phyloP scores from a whole-genome alignment of 163 green algal species.

The Chlorella variabilis region DNA sequence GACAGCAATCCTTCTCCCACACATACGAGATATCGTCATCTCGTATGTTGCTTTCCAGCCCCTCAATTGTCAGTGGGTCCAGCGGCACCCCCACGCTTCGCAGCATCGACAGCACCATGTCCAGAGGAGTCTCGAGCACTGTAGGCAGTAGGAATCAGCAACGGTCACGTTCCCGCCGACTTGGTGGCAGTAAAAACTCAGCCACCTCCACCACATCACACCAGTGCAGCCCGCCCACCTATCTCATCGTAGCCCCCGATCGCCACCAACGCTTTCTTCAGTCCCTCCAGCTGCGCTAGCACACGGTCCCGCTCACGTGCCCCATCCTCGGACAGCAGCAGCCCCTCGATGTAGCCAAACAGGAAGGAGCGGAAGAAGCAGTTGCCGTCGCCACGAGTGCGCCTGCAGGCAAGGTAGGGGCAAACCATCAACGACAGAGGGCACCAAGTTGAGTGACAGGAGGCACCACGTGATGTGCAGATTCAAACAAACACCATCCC shows the following conservation, averaged over 20 bases:
- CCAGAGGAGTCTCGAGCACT: slow-evolving; percentile 85
- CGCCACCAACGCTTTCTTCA: slow-evolving; percentile 29
- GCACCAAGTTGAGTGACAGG: too few species aligned
- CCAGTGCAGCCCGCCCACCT: slow-evolving; percentile 33
- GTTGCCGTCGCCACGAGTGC: slow-evolving; percentile 87
- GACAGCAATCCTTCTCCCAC: too few species aligned
- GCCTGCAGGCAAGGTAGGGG: slow-evolving; percentile 33
- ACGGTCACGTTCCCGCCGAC: not conserved
- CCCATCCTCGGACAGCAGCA: slow-evolving; percentile 61
- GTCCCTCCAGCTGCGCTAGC: slow-evolving; percentile 6
- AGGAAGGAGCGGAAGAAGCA: slow-evolving; percentile 87
- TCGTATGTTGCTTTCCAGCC: slow-evolving; percentile 67
- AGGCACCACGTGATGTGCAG: too few species aligned
- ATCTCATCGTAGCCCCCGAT: slow-evolving; percentile 49
- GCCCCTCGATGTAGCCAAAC: slow-evolving; percentile 83
- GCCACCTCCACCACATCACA: too few species aligned
- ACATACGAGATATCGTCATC: slow-evolving; percentile 33
- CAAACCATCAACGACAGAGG: too few species aligned
- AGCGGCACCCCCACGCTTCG: slow-evolving; percentile 46
- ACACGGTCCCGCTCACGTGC: slow-evolving; percentile 62
- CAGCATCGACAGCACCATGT: slow-evolving; percentile 78
- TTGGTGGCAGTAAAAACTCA: too few species aligned
- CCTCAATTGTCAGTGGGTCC: slow-evolving; percentile 53
- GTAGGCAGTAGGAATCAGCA: slow-evolving; percentile 22
- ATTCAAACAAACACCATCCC: too few species aligned